phyloP scores from a whole-genome alignment of 2,329 filamentous ascomycete species.

The Cordyceps tenuipes region DNA sequence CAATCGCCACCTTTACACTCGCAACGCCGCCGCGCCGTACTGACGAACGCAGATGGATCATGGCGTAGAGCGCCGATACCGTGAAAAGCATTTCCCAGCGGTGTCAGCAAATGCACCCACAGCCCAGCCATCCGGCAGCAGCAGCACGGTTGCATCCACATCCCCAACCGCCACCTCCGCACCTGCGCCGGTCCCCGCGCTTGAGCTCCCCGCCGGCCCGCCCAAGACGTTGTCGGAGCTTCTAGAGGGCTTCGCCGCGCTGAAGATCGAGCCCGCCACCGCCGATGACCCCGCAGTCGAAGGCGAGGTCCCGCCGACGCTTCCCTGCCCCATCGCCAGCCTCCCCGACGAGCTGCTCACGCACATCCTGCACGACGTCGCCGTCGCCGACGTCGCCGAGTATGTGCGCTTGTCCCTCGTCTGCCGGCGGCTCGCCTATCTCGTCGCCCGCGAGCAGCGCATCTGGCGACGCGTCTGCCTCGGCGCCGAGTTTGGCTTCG shows the following conservation, averaged over 20 bases:
- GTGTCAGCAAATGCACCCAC: slow-evolving; percentile 36
- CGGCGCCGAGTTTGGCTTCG: slow-evolving; percentile 67
- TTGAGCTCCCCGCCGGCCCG: slow-evolving; percentile 21
- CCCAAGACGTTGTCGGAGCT: slow-evolving; percentile 56
- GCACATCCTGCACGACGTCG: slow-evolving; percentile 67
- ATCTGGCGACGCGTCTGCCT: slow-evolving; percentile 77
- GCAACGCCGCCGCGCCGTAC: background rate
- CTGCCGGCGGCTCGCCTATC: slow-evolving; percentile 79
- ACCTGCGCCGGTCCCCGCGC: slow-evolving; percentile 33
- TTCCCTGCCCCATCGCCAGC: slow-evolving; percentile 68
- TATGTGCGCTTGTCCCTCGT: slow-evolving; percentile 71
- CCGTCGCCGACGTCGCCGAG: slow-evolving; percentile 64
- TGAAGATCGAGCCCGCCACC: slow-evolving; percentile 54
- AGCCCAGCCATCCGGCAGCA: slow-evolving; percentile 13
- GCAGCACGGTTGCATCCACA: slow-evolving; percentile 18
- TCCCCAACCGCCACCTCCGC: slow-evolving; percentile 28
- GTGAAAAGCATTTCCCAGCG: slow-evolving; percentile 78
- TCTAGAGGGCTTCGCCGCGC: slow-evolving; percentile 62
- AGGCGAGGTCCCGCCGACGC: slow-evolving; percentile 62
- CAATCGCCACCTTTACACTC: background rate
- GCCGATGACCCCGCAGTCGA: slow-evolving; percentile 41
- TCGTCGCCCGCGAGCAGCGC: slow-evolving; percentile 73
- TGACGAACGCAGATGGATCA: slow-evolving; percentile 59
- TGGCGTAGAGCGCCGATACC: slow-evolving; percentile 76
- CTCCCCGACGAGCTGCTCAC: slow-evolving; percentile 79